Base-by-base conservation (phyloP, 129 eudicot genomes). In the Scalesia atractyloides region DNA sequence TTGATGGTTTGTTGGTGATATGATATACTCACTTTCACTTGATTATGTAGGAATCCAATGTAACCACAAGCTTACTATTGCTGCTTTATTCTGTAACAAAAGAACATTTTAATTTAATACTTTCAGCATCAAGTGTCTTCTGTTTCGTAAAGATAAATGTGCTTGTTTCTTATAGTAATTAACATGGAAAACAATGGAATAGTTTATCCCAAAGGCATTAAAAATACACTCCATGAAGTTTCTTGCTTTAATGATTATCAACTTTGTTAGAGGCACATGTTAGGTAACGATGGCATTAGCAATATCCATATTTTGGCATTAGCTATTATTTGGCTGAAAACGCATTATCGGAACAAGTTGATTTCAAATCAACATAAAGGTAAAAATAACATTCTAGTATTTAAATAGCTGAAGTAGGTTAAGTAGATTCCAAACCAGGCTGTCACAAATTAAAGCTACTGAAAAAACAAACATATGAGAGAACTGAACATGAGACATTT, bases 1-100 rank as follows among this genome's bases (percentile, higher is more conserved):
- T 24, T 24, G 39, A 59, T 26, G 39, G 36, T 26, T 59, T 16
- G 39, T 22, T 54, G 61, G 39, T 22, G 37, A 59, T 59, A 59
- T 24, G 61, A 54, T 54, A 22, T 59, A 59, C 65, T 65, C 12
- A 65, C 70, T 3, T 65, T 0, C 11, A 64, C 34, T 64, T 64
- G 51, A 3, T 7, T 33, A 17, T 65, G 70, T 39, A 65, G 70
- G 33, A 43, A 41, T 41, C 9, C 12, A 36, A 65, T 65, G 52
- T 65, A 9, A 0, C 13, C 9, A 65, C 43, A 16, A 19, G 70
- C 3, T 18, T 18, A 65, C 16, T 18, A 34, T 17, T 5, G 70
- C 34, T n/a, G 36, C 19, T 18, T 65, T 53, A 18, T 16, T 65
- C 70, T 65, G 70, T 11, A 65, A 65, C 18, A 65, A 18, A 17